phyloP scores from a whole-genome alignment of 2,329 filamentous ascomycete species.

The Paecilomyces niveus region DNA sequence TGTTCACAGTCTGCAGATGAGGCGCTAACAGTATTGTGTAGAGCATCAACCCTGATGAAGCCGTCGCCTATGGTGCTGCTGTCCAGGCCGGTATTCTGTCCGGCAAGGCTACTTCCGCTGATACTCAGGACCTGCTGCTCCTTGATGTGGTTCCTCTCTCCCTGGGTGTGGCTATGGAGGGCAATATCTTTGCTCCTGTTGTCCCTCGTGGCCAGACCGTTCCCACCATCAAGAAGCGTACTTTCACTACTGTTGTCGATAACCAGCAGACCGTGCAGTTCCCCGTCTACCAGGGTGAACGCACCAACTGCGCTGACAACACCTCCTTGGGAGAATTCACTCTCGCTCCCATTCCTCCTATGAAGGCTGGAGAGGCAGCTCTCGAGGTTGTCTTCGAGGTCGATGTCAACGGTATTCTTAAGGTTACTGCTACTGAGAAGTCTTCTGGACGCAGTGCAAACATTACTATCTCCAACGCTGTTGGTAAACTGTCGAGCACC shows the following conservation, averaged over 20 bases:
- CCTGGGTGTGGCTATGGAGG: conserved; percentile 98
- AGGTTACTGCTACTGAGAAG: conserved; percentile 99
- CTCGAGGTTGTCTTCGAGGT: conserved; percentile 99
- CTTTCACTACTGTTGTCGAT: conserved; percentile 69
- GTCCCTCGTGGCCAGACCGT: conserved; percentile 73
- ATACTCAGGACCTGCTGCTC: conserved; percentile 88
- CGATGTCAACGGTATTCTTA: conserved; percentile 99
- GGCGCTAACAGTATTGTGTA: conserved; percentile 11
- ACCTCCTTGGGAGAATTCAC: conserved; percentile 97
- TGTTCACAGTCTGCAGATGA: not conserved
- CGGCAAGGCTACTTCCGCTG: conserved; percentile 92
- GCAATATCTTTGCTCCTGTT: conserved; percentile 95
- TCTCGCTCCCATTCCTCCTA: conserved; percentile 73
- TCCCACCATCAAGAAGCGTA: conserved; percentile 74
- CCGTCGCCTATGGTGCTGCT: conserved; percentile 96
- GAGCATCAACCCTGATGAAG: conserved; percentile 99
- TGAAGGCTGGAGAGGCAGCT: conserved; percentile 92
- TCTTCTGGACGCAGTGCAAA: conserved; percentile 95
- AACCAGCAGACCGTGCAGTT: conserved; percentile 79
- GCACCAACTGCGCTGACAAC: conserved; percentile 98
- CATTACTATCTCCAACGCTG: conserved; percentile 99
- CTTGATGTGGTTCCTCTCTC: conserved; percentile 95
- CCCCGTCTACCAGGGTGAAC: conserved; percentile 92
- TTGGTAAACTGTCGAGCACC: conserved; percentile 87
- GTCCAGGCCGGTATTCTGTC: conserved; percentile 98